Evolutionary conservation across 1,284 basidiomycete genomes (phyloP).

Genomic region (Kwoniella shivajii): DNA sequence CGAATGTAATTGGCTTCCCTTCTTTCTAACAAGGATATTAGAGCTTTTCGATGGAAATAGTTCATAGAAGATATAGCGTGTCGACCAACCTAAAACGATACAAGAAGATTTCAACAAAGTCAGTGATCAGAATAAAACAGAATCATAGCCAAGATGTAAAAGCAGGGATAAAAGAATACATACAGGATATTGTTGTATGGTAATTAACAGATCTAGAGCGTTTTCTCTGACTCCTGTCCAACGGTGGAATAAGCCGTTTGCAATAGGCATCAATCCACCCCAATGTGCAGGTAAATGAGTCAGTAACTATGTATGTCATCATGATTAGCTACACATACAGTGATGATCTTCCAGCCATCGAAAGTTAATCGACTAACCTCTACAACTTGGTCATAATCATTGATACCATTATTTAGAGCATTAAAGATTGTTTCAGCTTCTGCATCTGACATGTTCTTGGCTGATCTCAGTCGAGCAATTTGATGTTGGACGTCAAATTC

Average conservation of each 20-base stretch:
- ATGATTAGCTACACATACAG: conserved; percentile 5
- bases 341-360: too few relatives aligned
- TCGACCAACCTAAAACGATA: conserved; percentile 69
- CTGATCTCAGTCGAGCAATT: conserved; percentile 66
- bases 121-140: not conserved
- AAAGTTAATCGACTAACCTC: conserved; percentile 66
- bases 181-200: conserved; percentile 73
- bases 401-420: conserved; percentile 68
- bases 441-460: conserved; percentile 62
- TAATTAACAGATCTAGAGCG: conserved; percentile 80
- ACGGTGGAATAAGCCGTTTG: conserved; percentile 88
- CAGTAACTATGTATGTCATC: conserved; percentile 65
- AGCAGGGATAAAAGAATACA: conserved; percentile 38
- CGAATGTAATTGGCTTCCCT: conserved; percentile 8
- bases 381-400: conserved; percentile 80
- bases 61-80: conserved; percentile 82
- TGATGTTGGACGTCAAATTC: conserved; percentile 75
- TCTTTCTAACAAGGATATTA: conserved; percentile 28
- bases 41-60: conserved; percentile 73
- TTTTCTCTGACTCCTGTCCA: conserved; percentile 70
- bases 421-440: conserved; percentile 78
- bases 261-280: conserved; percentile 81
- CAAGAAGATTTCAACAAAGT: not conserved
- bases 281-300: conserved; percentile 73
- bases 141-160: not conserved